Evolutionary conservation across 257 asterid genomes (phyloP), one percentile per base, ranked within the genome.

Genomic region (Solanum neorickii): DNA sequence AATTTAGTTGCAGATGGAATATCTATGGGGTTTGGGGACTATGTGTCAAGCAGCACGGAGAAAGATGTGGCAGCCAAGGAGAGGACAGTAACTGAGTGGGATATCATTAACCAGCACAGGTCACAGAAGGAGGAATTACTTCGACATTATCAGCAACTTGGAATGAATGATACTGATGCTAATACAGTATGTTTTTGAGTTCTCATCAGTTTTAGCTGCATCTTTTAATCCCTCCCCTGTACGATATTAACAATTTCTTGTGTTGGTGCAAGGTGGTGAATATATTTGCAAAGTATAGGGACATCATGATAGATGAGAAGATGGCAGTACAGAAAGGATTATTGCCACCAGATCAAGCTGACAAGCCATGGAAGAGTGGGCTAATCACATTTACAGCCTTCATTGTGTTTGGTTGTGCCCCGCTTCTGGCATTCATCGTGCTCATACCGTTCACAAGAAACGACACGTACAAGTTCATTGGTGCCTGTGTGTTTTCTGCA

Each of bases 21-120:
- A 89, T 95, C 97, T 2, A 93, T 93, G 98, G 98, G 95, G 66
- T 93, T 95, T 4, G 96, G 98, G 15, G 98, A 95, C 86, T 94
- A 88, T 11, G 89, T 95, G 65, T 95, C 98, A 1, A 93, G 87
- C 87, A 93, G 94, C 33, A 92, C 95, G 0, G 95, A 94, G 88
- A 92, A 90, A 52, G 97, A 93, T 13, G 94, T 95, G 2, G 96
- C 93, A 4, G 91, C 90, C 8, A 92, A 91, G 75, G 95, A 95
- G 92, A 88, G 94, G 77, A 73, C 41, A 10, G 89, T 94, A 13
- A 91, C 94, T 3, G 89, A 92, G 72, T 94, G 96, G 97, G 98
- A 95, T 29, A 93, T 95, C 39, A 90, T 87, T 76, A 91, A 93
- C 70, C 90, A 86, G 9, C 89, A 83, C 9, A 86, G 77, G 37